phyloP scores from a whole-genome alignment of 371 early-diverging fungal genomes.

The Lichtheimia hyalospora region DNA sequence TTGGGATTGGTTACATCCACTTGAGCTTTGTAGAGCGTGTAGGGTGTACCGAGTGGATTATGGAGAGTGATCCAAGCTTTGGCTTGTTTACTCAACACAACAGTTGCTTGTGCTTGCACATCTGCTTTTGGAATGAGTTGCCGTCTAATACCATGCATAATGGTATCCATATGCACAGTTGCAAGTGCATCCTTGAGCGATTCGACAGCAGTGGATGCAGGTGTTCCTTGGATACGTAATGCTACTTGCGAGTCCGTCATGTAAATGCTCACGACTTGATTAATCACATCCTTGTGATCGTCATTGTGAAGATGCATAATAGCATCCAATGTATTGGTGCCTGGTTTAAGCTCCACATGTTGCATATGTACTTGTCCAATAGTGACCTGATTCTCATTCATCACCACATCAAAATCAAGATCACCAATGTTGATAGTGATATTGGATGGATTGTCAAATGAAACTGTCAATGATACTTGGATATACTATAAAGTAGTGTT shows the following conservation, averaged over 20 bases:
- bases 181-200: constrained; percentile 44
- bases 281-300: constrained; percentile 14
- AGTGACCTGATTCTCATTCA: constrained; percentile 25
- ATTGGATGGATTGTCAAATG: constrained; percentile 43
- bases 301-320: constrained; percentile 27
- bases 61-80: constrained; percentile 33
- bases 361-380: constrained; percentile 41
- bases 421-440: constrained; percentile 54
- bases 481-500: background rate
- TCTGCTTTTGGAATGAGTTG: constrained; percentile 36
- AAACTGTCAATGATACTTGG: constrained; percentile 4
- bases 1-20: constrained; percentile 14
- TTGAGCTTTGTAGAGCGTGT: constrained; percentile 29
- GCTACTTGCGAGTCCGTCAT: constrained; percentile 40
- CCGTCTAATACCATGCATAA: constrained; percentile 44
- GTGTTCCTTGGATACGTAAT: constrained; percentile 39
- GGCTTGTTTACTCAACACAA: constrained; percentile 18
- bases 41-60: constrained; percentile 40
- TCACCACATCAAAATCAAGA: constrained; percentile 44
- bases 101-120: constrained; percentile 27
- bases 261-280: constrained; percentile 33
- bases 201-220: constrained; percentile 34
- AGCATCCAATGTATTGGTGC: constrained; percentile 41
- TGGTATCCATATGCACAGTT: constrained; percentile 37
- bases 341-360: constrained; percentile 46